phyloP scores from a whole-genome alignment of 2,329 filamentous ascomycete genomes.

The Zasmidium citrigriseum region DNA sequence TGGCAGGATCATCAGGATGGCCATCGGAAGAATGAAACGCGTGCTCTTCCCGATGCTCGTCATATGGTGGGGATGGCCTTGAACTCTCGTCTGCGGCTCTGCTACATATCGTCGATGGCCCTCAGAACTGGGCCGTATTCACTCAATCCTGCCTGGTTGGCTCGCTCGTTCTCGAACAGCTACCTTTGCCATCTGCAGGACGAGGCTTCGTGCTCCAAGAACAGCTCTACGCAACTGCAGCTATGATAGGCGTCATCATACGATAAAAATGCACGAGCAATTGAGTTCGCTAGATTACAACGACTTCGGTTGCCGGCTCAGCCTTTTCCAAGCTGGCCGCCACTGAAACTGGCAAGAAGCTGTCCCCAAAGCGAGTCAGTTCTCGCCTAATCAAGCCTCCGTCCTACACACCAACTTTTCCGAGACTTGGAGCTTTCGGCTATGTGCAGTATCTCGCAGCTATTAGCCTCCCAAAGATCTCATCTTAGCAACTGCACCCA shows the following conservation, averaged over 20 bases:
- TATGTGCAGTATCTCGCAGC: constrained; percentile 3
- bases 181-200: no score
- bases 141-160: not conserved
- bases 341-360: constrained; percentile 1
- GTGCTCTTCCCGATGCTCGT: constrained; percentile 1
- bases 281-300: not conserved
- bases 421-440: constrained; percentile 1
- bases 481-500: not conserved
- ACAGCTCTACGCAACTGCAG: not conserved
- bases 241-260: not conserved
- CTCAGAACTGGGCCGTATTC: not conserved
- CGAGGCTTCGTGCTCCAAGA: no score
- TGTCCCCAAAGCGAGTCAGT: not conserved
- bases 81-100: constrained; percentile 7
- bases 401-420: not conserved
- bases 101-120: constrained; percentile 6
- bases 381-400: not conserved
- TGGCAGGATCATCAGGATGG: not conserved
- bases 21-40: constrained; percentile 3
- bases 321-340: not conserved
- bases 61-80: constrained; percentile 9
- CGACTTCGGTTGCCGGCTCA: not conserved
- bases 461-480: not conserved
- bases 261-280: not conserved
- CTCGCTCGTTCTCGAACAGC: not conserved